Evolutionary conservation across 495 filamentous ascomycete genomes (phyloP).

Genomic region (Rusavskia elegans): DNA sequence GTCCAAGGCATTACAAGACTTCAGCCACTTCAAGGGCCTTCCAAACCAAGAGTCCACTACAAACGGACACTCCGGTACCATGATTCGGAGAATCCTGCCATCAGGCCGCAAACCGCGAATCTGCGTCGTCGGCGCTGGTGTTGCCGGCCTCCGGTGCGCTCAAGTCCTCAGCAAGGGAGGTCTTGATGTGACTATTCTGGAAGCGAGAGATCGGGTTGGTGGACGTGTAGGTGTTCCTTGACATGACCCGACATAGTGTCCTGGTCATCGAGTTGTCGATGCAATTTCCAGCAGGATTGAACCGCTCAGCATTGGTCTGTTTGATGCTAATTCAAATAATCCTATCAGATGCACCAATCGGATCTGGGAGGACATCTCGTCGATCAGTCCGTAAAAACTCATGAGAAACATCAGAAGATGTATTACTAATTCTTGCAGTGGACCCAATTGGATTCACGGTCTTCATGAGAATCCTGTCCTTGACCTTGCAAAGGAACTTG

Average conservation of each 20-base stretch:
- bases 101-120: conserved; percentile 34
- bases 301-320: too few species aligned
- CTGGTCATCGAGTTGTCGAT: too few species aligned
- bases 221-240: conserved; percentile 44
- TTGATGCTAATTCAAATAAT: not conserved
- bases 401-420: not conserved
- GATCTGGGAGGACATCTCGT: conserved; percentile 25
- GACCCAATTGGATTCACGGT: conserved; percentile 94
- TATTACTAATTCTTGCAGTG: conserved; percentile 28
- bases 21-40: not conserved
- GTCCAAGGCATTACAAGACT: too few species aligned
- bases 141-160: conserved; percentile 77
- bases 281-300: too few species aligned
- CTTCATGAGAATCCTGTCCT: conserved; percentile 72
- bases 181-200: conserved; percentile 68
- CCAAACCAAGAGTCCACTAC: not conserved
- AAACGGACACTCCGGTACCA: not conserved
- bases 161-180: conserved; percentile 67
- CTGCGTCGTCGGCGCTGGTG: conserved; percentile 70
- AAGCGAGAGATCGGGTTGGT: conserved; percentile 69
- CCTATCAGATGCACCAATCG: conserved; percentile 13
- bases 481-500: conserved; percentile 53
- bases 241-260: not conserved
- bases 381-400: conserved; percentile 23
- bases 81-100: conserved; percentile 3